A percentile compares a stretch with the other conserved stretches of the same genome.
phyloP scores from a whole-genome alignment of 1,139 yeast species.

The Hanseniaspora gamundiae region DNA sequence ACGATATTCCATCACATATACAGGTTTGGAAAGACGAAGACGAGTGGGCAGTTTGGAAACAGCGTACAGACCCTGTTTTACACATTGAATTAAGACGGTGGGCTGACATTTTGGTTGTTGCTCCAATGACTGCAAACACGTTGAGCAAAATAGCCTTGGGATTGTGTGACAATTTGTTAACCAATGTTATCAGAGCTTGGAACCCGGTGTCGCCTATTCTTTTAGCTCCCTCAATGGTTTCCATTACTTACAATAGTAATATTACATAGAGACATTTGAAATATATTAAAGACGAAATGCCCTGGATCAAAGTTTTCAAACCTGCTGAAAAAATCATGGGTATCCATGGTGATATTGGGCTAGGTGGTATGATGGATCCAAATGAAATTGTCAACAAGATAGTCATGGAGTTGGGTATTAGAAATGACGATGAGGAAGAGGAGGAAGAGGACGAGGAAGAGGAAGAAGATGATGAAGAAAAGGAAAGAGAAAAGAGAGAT shows the following conservation, averaged over 20 bases:
- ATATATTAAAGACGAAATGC: conserved; percentile 47
- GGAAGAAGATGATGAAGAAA: conserved; percentile 33
- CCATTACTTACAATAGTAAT: conserved; percentile 91
- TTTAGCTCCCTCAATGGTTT: conserved; percentile 96
- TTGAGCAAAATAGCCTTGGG: conserved; percentile 87
- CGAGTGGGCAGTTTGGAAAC: conserved; percentile 85
- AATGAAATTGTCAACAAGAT: conserved; percentile 81
- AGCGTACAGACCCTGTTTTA: conserved; percentile 78
- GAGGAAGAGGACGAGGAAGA: conserved; percentile 58
- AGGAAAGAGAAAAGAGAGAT: conserved; percentile 14
- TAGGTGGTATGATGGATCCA: conserved; percentile 94
- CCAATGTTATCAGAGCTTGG: conserved; percentile 86
- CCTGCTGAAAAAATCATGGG: conserved; percentile 94
- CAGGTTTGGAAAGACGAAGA: conserved; percentile 82
- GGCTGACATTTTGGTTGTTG: conserved; percentile 86
- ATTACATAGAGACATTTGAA: conserved; percentile 74
- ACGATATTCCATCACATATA: conserved; percentile 48
- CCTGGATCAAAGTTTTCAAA: conserved; percentile 67
- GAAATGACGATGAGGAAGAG: conserved; percentile 77
- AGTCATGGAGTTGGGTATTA: conserved; percentile 76
- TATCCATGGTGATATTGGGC: conserved; percentile 83
- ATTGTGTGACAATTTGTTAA: conserved; percentile 73
- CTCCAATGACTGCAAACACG: conserved; percentile 86
- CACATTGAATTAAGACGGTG: conserved; percentile 88
- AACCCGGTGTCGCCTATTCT: conserved; percentile 77